These are phyloP conservation scores for Solioccasus polychromus DNA, from an alignment of 768 basidiomycete species.

Conservation along the genomic window DNA sequence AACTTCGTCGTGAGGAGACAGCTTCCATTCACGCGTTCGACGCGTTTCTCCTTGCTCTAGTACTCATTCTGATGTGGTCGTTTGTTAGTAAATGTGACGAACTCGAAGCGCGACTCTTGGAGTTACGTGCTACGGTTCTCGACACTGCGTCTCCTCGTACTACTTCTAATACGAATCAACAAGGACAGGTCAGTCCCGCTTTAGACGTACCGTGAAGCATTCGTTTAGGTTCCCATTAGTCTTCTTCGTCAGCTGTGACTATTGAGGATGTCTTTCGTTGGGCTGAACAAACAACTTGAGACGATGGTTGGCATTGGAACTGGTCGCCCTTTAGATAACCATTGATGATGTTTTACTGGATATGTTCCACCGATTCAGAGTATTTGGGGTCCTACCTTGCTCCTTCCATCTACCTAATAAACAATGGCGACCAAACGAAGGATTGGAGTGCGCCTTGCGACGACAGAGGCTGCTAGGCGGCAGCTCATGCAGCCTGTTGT, in stretches of 20 bases:
- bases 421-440: conserved; percentile 71
- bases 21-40: conserved; percentile 64
- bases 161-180: conserved; percentile 1
- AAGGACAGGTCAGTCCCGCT: conserved; percentile 17
- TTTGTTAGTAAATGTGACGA: conserved; percentile 64
- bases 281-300: conserved; percentile 48
- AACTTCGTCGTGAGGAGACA: conserved; percentile 72
- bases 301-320: background rate
- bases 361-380: background rate
- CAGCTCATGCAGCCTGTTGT: conserved; percentile 89
- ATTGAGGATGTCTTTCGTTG: conserved; percentile 50
- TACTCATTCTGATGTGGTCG: conserved; percentile 7
- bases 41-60: background rate
- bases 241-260: conserved; percentile 10
- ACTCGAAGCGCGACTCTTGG: conserved; percentile 60
- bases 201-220: background rate
- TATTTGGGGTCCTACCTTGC: conserved; percentile 19
- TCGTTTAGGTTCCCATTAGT: conserved; percentile 7
- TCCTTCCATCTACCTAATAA: background rate
- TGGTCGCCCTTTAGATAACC: background rate
- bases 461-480: conserved; percentile 76
- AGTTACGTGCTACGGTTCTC: conserved; percentile 39
- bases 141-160: conserved; percentile 10
- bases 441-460: conserved; percentile 73
- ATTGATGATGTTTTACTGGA: background rate